Conservation (phyloP, 1,139 yeast genomes). For the Hyphopichia fennica region DNA sequence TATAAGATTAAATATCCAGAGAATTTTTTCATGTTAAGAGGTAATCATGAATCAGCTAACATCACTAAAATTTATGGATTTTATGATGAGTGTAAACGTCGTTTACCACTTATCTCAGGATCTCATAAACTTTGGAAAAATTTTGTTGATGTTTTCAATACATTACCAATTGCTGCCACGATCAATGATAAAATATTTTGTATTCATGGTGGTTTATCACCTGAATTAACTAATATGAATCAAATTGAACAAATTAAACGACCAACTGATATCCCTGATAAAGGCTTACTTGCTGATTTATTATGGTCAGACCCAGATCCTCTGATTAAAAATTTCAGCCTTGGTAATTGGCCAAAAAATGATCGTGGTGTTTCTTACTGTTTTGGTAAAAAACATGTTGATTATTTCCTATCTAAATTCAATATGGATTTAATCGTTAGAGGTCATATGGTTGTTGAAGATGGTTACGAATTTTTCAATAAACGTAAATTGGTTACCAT, state of each 20-base stretch:
- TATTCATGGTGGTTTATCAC: constrained; percentile 89
- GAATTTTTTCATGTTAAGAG: constrained; percentile 78
- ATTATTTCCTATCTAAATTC: constrained; percentile 65
- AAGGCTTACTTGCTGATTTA: constrained; percentile 76
- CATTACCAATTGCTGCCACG: constrained; percentile 83
- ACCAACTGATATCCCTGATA: constrained; percentile 87
- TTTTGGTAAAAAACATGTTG: constrained; percentile 74
- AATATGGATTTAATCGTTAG: constrained; percentile 79
- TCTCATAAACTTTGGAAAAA: constrained; percentile 66
- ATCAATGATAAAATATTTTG: constrained; percentile 84
- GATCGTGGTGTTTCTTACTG: constrained; percentile 87
- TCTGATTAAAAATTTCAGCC: constrained; percentile 41
- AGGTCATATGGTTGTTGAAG: constrained; percentile 94
- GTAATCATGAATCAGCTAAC: constrained; percentile 84
- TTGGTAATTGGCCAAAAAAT: constrained; percentile 70
- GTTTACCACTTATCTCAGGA: constrained; percentile 53
- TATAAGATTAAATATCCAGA: constrained; percentile 82
- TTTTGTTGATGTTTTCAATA: constrained; percentile 80
- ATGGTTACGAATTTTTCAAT: constrained; percentile 86
- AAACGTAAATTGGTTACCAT: constrained; percentile 77
- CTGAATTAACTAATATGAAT: constrained; percentile 61
- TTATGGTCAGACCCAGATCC: constrained; percentile 89
- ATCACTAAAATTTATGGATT: constrained; percentile 85
- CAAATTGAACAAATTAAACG: constrained; percentile 72
- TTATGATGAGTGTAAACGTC: constrained; percentile 83